Evolutionary conservation across 2,329 filamentous ascomycete genomes (phyloP).

Genomic region (Calonectria multiphialidica): DNA sequence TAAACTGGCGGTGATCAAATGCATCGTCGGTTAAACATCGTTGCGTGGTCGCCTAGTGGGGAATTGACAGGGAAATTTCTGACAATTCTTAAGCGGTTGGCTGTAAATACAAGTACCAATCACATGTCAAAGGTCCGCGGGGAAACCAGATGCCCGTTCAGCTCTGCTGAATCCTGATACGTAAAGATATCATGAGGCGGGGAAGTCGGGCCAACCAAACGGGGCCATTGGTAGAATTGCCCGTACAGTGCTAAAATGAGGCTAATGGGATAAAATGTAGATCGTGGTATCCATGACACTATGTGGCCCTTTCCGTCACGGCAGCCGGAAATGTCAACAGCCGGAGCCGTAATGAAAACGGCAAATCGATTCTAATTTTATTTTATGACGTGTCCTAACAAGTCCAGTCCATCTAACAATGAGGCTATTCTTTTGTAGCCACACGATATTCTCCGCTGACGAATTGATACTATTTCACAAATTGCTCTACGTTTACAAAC

Average conservation of each 20-base stretch:
- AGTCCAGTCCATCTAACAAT: no score
- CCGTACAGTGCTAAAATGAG: background rate
- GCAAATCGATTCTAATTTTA: no score
- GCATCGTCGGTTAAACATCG: background rate
- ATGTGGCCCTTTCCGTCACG: background rate
- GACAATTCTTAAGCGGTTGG: background rate
- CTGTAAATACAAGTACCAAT: background rate
- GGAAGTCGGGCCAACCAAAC: background rate
- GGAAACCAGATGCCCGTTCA: no score
- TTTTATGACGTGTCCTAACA: no score
- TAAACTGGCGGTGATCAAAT: background rate
- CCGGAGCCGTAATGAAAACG: background rate
- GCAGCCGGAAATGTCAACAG: background rate
- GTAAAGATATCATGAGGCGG: no score
- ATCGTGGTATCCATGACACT: background rate
- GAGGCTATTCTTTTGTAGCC: no score
- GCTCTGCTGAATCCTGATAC: no score
- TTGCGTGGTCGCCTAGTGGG: background rate
- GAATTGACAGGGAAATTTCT: background rate
- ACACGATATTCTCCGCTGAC: background rate
- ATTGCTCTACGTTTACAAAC: background rate
- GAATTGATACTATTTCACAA: background rate
- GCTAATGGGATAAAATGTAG: background rate
- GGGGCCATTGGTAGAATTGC: background rate
- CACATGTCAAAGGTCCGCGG: background rate